A percentile compares a stretch with the other conserved stretches of the same genome.
Conservation (phyloP, 2,329 filamentous ascomycete genomes). For the Arthrinium phaeospermum region DNA sequence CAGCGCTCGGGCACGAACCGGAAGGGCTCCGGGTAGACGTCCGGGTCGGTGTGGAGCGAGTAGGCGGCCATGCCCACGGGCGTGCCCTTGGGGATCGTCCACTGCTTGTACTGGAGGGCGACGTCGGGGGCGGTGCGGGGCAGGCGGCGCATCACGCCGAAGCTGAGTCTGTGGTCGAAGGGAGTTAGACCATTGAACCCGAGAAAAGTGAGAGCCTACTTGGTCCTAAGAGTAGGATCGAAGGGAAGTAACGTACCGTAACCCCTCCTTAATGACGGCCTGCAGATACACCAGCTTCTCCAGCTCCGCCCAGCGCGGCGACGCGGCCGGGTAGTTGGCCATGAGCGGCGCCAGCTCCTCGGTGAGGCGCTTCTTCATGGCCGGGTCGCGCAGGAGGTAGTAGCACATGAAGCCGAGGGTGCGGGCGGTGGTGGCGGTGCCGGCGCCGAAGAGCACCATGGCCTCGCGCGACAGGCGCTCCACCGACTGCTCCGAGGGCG, state of each 20-base stretch:
- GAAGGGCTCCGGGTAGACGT: constrained; percentile 31
- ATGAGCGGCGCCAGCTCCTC: constrained; percentile 30
- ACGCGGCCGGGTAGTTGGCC: constrained; percentile 22
- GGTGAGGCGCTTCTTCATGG: constrained; percentile 22
- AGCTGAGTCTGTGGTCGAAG: background rate
- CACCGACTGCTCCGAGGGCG: constrained; percentile 29
- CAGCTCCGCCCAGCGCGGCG: constrained; percentile 30
- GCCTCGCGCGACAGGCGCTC: constrained; percentile 31
- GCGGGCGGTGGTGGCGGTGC: constrained; percentile 36
- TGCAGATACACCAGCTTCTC: constrained; percentile 31
- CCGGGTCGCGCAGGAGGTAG: constrained; percentile 25
- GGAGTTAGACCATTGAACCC: no score
- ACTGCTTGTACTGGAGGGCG: constrained; percentile 34
- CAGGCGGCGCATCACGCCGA: background rate
- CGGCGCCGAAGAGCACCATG: constrained; percentile 30
- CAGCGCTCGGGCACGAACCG: constrained; percentile 37
- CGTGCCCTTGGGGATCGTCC: constrained; percentile 21
- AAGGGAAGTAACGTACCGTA: background rate
- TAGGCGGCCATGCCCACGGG: constrained; percentile 36
- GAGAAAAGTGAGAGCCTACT: no score
- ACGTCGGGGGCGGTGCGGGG: background rate
- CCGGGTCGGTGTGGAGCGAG: constrained; percentile 32
- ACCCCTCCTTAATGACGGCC: constrained; percentile 25
- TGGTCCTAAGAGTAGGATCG: no score
- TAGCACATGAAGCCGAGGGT: constrained; percentile 25